Conservation (phyloP, 441 rosid genomes). For the Lagerstroemia fauriei region DNA sequence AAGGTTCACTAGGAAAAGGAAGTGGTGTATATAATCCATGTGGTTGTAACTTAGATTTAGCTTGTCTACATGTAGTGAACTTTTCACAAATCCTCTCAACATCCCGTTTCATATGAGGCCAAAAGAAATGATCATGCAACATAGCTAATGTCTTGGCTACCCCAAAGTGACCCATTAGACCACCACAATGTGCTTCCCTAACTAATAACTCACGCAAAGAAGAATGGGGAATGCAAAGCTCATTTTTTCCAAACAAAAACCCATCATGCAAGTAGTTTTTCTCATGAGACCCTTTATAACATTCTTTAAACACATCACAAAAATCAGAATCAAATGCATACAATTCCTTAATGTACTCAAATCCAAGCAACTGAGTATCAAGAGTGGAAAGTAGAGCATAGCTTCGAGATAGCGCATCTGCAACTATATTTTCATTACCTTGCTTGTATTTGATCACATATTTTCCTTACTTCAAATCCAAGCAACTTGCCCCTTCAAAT, state of each 20-base stretch:
- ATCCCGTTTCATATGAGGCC: background rate
- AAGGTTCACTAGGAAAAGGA: background rate
- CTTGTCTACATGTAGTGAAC: background rate
- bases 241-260: constrained; percentile 7
- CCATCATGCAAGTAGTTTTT: constrained; percentile 15
- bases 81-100: background rate
- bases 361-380: background rate
- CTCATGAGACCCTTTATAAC: background rate
- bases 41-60: background rate
- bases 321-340: background rate
- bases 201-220: constrained; percentile 10
- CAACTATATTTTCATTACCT: constrained; percentile 5
- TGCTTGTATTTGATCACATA: background rate
- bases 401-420: background rate
- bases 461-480: no score
- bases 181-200: background rate
- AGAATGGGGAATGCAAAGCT: constrained; percentile 5
- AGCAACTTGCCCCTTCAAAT: no score
- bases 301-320: no score
- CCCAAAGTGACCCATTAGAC: no score
- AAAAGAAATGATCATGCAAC: background rate
- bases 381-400: background rate
- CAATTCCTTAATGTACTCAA: background rate
- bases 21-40: background rate
- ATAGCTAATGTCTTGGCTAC: no score